Base-by-base conservation (phyloP, 1,139 yeast genomes). In the Geotrichum bryndzae region DNA sequence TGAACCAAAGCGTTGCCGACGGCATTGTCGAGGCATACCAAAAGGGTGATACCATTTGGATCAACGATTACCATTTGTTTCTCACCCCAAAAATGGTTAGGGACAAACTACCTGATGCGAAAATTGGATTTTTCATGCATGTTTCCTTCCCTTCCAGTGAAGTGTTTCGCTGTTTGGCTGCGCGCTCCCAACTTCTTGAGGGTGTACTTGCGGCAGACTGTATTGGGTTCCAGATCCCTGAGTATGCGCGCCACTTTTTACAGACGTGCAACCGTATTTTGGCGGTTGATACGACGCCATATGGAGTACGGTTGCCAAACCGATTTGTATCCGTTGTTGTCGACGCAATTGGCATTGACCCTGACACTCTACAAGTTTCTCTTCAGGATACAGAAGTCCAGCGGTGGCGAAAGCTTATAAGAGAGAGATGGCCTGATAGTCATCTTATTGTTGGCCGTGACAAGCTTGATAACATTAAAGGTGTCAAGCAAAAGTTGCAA, bases 111-210 rank as follows among this genome's bases (percentile, higher is more conserved):
- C 97, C 97, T 15, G 74, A 84, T 64, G 98, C 96, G 3, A 85
- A 88, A 67, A 91, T 95, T 68, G 98, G 97, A 0, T 87, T 94
- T 68, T 94, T 90, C 74, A 78, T 94, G 63, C 99, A 95, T 71
- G 91, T 94, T 27, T 89, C 98, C 1, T 94, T 94, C 78, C 99
- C 99, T 7, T 89, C 97, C 1, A 86, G 95, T 56, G 99, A 94
- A 74, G 96, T 94, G 3, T 95, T 94, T 76, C 81, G 98, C 67
- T 92, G 98, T 71, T 81, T 94, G 66, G 97, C 98, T 1, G 95
- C 90, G 70, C 81, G 99, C 69, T 85, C 83, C 61, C 83, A 83
- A 35, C 80, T 95, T 25, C 78, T 95, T 29, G 82, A 83, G 66
- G 99, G 99, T 15, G 82, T 94, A 78, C 77, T 95, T 55, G 98